A percentile compares a stretch with the other conserved stretches of the same genome.
Evolutionary conservation across 371 early-diverging fungal genomes (phyloP).

Genomic region (Mucor lusitanicus): DNA sequence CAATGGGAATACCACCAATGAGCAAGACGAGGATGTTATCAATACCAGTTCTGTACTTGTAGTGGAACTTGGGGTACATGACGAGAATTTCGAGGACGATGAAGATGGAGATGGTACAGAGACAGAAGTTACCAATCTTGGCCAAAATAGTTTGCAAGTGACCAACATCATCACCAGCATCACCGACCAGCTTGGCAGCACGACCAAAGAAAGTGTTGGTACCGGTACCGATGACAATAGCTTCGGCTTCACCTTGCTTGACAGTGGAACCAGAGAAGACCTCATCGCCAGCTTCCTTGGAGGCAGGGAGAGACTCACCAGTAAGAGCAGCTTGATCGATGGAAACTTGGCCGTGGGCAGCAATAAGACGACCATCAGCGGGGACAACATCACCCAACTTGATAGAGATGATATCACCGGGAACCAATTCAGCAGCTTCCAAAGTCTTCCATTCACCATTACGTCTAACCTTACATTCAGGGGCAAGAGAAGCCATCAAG

Average conservation of each 20-base stretch:
- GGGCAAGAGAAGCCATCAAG: slow-evolving; percentile 76
- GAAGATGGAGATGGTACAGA: slow-evolving; percentile 71
- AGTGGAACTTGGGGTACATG: slow-evolving; percentile 79
- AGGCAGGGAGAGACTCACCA: slow-evolving; percentile 80
- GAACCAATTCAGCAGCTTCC: slow-evolving; percentile 64
- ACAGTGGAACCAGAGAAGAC: slow-evolving; percentile 84
- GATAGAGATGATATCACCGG: slow-evolving; percentile 77
- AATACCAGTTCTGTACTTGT: slow-evolving; percentile 70
- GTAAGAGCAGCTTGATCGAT: slow-evolving; percentile 87
- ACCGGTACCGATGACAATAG: slow-evolving; percentile 87
- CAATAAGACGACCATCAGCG: slow-evolving; percentile 72
- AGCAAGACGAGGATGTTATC: slow-evolving; percentile 76
- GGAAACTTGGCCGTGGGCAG: slow-evolving; percentile 53
- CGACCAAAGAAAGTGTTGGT: slow-evolving; percentile 89
- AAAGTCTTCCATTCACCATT: slow-evolving; percentile 60
- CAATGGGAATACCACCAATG: slow-evolving; percentile 83
- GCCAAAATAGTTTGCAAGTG: slow-evolving; percentile 90
- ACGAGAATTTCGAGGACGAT: slow-evolving; percentile 81
- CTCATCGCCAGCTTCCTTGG: slow-evolving; percentile 73
- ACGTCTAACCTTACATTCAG: slow-evolving; percentile 74
- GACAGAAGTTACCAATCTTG: slow-evolving; percentile 90
- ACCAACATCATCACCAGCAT: slow-evolving; percentile 81
- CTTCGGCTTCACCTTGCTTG: slow-evolving; percentile 92
- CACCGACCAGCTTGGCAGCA: slow-evolving; percentile 82
- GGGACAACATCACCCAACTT: slow-evolving; percentile 83